Percentiles rank a stretch among this genome's conserved stretches.
phyloP scores from a whole-genome alignment of 2,329 filamentous ascomycete genomes.

The Polychaeton citri region DNA sequence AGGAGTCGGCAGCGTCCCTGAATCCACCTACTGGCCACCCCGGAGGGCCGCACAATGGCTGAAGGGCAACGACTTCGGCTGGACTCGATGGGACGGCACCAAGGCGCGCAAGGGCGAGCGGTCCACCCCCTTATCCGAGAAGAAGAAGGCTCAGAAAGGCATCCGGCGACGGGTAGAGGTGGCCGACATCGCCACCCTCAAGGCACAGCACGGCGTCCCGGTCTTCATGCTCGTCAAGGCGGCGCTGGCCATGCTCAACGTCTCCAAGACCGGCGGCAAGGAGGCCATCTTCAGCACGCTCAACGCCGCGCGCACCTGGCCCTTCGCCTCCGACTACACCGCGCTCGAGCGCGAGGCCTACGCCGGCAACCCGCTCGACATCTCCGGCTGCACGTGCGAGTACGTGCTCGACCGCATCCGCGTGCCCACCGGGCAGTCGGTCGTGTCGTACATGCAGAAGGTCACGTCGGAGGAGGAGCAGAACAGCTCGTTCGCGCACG shows the following conservation, averaged over 20 bases:
- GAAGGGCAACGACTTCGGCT: conserved; percentile 18
- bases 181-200: conserved; percentile 16
- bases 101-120: conserved; percentile 16
- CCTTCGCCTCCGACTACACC: conserved; percentile 17
- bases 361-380: conserved; percentile 18
- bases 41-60: conserved; percentile 20
- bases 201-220: conserved; percentile 17
- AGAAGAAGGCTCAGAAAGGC: conserved; percentile 16
- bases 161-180: conserved; percentile 15
- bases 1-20: conserved; percentile 13
- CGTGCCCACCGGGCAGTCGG: conserved; percentile 11
- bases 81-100: conserved; percentile 14
- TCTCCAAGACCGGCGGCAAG: conserved; percentile 15
- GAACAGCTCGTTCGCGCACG: conserved; percentile 17
- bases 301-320: conserved; percentile 21
- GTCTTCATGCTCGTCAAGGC: conserved; percentile 22
- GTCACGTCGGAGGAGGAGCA: conserved; percentile 18
- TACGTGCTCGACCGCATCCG: conserved; percentile 20
- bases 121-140: conserved; percentile 8
- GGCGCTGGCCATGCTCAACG: conserved; percentile 18
- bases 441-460: conserved; percentile 17
- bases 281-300: conserved; percentile 21
- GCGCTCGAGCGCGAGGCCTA: conserved; percentile 15
- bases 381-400: conserved; percentile 22
- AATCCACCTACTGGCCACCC: conserved; percentile 16